These are phyloP conservation scores for Neonectria sp. DNA, from an alignment of 2,329 filamentous ascomycete genomes.

Conservation along the genomic window DNA sequence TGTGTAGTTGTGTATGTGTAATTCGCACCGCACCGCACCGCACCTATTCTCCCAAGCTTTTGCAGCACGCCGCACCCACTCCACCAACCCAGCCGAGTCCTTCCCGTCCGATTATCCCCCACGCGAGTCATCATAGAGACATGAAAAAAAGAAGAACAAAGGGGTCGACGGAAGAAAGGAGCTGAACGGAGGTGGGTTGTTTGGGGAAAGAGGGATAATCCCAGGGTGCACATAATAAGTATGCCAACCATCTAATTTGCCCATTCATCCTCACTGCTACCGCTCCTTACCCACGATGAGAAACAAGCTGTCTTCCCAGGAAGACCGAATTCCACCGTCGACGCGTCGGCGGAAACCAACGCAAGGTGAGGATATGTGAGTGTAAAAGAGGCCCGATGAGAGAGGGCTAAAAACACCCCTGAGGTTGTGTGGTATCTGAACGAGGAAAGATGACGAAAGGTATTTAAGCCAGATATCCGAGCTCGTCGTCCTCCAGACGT, in stretches of 20 bases:
- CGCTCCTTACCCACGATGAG: constrained; percentile 14
- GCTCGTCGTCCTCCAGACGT: constrained; percentile 92
- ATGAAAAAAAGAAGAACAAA: constrained; percentile 18
- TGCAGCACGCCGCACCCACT: constrained; percentile 23
- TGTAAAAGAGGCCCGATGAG: not conserved
- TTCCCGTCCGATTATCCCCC: constrained; percentile 21
- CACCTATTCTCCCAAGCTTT: constrained; percentile 33
- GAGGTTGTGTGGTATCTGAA: constrained; percentile 3
- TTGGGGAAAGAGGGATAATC: not conserved
- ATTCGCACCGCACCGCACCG: constrained; percentile 20
- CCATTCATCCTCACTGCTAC: constrained; percentile 16
- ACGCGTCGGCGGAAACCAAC: not conserved
- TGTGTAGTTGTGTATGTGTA: constrained; percentile 29
- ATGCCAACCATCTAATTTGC: constrained; percentile 23
- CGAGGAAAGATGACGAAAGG: not conserved
- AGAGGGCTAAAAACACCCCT: constrained; percentile 4
- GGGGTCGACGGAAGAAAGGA: not conserved
- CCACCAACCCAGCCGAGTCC: constrained; percentile 15
- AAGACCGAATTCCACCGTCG: not conserved
- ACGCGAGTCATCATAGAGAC: constrained; percentile 23
- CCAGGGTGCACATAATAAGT: constrained; percentile 13
- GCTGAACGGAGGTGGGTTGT: not conserved
- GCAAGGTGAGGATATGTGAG: not conserved
- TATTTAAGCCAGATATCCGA: constrained; percentile 90
- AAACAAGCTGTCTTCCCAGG: not conserved